Percentiles rank a stretch among this genome's conserved stretches.
These are phyloP conservation scores for Perkinsus marinus DNA, from an alignment of 169 alveolate genomes.

Conservation along the genomic window DNA sequence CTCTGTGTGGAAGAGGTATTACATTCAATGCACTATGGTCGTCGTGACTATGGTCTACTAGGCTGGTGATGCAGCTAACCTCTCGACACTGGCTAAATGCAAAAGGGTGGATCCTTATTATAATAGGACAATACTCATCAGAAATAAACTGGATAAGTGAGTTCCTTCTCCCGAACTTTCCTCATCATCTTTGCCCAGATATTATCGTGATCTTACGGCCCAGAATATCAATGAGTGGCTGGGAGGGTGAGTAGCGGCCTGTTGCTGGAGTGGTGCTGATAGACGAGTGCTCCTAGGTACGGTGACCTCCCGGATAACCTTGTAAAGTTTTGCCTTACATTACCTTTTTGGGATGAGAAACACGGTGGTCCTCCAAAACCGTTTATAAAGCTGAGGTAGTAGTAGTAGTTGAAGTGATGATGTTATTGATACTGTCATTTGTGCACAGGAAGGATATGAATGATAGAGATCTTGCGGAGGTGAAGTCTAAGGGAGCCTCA, in stretches of 20 bases:
- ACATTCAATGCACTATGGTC: conserved; percentile 26
- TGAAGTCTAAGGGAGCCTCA: neutral
- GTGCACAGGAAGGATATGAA: neutral
- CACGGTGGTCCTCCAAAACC: neutral
- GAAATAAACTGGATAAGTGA: conserved; percentile 29
- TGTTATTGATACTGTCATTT: no score
- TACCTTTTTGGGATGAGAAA: conserved; percentile 22
- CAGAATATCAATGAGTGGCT: conserved; percentile 24
- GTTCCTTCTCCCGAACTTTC: no score
- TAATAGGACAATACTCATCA: conserved; percentile 19
- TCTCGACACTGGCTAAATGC: conserved; percentile 21
- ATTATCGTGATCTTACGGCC: conserved; percentile 19
- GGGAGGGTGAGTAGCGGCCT: no score
- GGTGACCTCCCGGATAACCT: conserved; percentile 25
- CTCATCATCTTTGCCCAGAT: no score
- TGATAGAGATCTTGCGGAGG: neutral
- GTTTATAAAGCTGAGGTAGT: neutral
- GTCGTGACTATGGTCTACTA: conserved; percentile 30
- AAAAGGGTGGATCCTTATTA: conserved; percentile 16
- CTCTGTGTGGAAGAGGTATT: neutral
- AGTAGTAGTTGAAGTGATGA: no score
- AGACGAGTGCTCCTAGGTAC: no score
- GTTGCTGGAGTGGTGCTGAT: no score
- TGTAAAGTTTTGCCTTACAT: conserved; percentile 13
- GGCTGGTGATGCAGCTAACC: conserved; percentile 23